Percentiles rank a stretch among this genome's conserved stretches.
Evolutionary conservation across 2,329 filamentous ascomycete genomes (phyloP).

Genomic region (Clarireedia hainanense): DNA sequence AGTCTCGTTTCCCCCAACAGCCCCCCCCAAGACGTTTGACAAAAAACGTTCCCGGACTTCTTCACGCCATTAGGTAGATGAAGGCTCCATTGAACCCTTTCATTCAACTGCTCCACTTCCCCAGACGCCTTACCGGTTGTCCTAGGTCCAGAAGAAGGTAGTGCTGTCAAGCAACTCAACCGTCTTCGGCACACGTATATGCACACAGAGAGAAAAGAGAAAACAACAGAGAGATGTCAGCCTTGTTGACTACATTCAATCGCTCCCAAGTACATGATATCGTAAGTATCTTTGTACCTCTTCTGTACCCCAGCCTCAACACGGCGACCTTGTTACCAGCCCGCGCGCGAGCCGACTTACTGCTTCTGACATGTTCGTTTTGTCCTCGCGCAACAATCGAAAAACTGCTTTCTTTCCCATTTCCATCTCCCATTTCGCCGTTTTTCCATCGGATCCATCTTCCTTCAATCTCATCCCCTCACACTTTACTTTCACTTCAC

Average conservation of each 20-base stretch:
- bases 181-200: conserved; percentile 17
- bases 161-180: conserved; percentile 9
- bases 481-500: not conserved
- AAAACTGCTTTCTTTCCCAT: conserved; percentile 6
- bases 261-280: conserved; percentile 22
- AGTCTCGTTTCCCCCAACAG: conserved; percentile 1
- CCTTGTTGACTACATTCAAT: conserved; percentile 20
- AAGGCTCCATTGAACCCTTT: conserved; percentile 5
- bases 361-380: not conserved
- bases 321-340: conserved; percentile 20
- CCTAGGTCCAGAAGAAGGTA: conserved; percentile 2
- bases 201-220: conserved; percentile 7
- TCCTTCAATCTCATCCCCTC: not conserved
- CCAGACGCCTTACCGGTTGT: conserved; percentile 6
- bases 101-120: conserved; percentile 9
- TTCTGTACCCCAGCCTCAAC: conserved; percentile 24
- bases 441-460: not conserved
- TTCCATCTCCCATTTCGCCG: not conserved
- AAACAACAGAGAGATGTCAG: conserved; percentile 24
- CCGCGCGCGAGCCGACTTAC: conserved; percentile 19
- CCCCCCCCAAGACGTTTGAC: not conserved
- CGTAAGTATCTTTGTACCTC: conserved; percentile 26
- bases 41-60: not conserved
- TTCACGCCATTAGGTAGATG: conserved; percentile 1
- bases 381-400: not conserved